Conservation (phyloP, 768 basidiomycete species). For the Boletus rufocinnamomeus region DNA sequence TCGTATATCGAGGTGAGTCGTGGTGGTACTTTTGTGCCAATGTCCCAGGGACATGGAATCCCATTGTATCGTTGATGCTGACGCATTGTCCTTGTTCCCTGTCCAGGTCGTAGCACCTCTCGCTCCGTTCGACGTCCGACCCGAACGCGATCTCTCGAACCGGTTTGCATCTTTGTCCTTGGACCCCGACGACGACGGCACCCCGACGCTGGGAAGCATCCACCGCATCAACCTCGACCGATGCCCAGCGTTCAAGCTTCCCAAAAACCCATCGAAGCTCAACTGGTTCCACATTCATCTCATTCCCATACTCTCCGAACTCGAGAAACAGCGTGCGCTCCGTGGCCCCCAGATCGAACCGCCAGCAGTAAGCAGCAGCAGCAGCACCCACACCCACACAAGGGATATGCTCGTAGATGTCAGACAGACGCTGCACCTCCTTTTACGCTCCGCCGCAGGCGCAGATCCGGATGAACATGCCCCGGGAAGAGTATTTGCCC, state of each 20-base stretch:
- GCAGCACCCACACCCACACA: no score
- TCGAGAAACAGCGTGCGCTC: conserved; percentile 2
- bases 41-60: not conserved
- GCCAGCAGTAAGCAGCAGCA: no score
- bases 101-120: conserved; percentile 25
- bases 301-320: conserved; percentile 27
- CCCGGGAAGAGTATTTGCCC: conserved; percentile 15
- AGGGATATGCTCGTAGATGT: conserved; percentile 28
- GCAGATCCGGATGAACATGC: conserved; percentile 8
- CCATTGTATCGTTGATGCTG: not conserved
- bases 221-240: conserved; percentile 41
- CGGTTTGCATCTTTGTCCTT: conserved; percentile 31
- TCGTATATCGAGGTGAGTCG: conserved; percentile 43
- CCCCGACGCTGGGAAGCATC: conserved; percentile 37
- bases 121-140: conserved; percentile 18
- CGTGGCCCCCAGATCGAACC: no score
- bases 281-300: conserved; percentile 36
- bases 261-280: conserved; percentile 4
- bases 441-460: conserved; percentile 23
- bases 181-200: not conserved
- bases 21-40: not conserved
- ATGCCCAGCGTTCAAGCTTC: conserved; percentile 35
- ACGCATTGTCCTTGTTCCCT: not conserved
- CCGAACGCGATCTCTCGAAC: conserved; percentile 21
- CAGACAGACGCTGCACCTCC: conserved; percentile 33